Percentiles rank a stretch among this genome's conserved stretches.
These are phyloP conservation scores for Plasmodium falciparum DNA, from an alignment of 169 alveolate species.

Conservation along the genomic window DNA sequence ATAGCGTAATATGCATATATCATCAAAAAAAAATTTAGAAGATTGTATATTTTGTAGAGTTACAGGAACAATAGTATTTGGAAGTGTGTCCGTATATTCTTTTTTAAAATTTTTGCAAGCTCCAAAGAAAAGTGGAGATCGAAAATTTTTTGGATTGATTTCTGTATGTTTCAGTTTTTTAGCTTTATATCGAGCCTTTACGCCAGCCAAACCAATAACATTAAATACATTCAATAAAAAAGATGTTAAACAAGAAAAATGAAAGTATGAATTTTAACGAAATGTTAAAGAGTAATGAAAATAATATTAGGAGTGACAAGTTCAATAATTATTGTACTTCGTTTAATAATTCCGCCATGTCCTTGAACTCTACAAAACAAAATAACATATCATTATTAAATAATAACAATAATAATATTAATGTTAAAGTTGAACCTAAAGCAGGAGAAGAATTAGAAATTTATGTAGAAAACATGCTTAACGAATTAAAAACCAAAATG, in stretches of 20 bases:
- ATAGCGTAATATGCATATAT: constrained; percentile 9
- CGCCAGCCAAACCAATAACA: constrained; percentile 44
- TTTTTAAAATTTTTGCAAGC: constrained; percentile 72
- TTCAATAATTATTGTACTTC: constrained; percentile 13
- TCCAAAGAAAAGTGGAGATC: constrained; percentile 30
- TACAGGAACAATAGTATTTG: constrained; percentile 63
- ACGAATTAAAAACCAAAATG: constrained; percentile 64
- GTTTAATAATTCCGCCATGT: background rate
- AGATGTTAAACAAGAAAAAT: constrained; percentile 9
- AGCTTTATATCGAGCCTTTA: constrained; percentile 57
- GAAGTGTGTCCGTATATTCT: constrained; percentile 63
- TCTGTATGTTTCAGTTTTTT: constrained; percentile 36
- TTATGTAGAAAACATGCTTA: constrained; percentile 70
- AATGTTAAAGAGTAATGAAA: constrained; percentile 24
- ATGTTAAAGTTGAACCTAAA: constrained; percentile 8
- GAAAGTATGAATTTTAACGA: background rate
- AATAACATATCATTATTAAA: background rate
- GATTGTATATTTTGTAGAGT: constrained; percentile 67
- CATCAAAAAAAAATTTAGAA: constrained; percentile 15
- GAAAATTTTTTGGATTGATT: constrained; percentile 40
- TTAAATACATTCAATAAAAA: constrained; percentile 3
- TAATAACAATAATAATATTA: background rate
- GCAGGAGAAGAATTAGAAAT: constrained; percentile 44
- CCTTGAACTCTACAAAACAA: constrained; percentile 14
- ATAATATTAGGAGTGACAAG: background rate